Percentiles rank a stretch among this genome's conserved stretches.
These are phyloP conservation scores for Yamadazyma diddensiae DNA, from an alignment of 1,139 yeast species.

Conservation along the genomic window DNA sequence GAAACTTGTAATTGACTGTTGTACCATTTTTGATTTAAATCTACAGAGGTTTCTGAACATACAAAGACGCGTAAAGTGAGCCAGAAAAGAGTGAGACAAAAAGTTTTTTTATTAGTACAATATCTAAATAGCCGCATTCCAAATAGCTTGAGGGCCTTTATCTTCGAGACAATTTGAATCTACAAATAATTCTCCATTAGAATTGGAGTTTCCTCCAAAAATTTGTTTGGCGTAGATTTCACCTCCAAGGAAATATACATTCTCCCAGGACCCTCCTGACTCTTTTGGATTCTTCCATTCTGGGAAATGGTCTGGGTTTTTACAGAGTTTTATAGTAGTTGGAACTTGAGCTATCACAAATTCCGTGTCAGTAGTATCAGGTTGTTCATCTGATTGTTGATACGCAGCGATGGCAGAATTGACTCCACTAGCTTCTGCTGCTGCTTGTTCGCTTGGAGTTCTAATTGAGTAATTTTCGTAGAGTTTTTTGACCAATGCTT, in stretches of 20 bases:
- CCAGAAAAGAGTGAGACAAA: background rate
- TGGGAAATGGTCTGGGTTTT: conserved; percentile 87
- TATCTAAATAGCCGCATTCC: conserved; percentile 35
- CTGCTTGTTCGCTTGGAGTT: conserved; percentile 28
- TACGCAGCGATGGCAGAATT: conserved; percentile 43
- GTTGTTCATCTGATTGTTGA: conserved; percentile 39
- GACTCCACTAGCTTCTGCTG: conserved; percentile 27
- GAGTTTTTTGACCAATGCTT: conserved; percentile 60
- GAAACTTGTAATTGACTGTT: conserved; percentile 36
- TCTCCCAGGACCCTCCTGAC: conserved; percentile 64
- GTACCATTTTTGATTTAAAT: conserved; percentile 30
- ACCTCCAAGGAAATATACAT: conserved; percentile 77
- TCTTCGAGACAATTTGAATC: conserved; percentile 73
- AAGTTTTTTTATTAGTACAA: background rate
- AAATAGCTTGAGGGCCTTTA: conserved; percentile 69
- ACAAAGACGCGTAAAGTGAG: conserved; percentile 1
- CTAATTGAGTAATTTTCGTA: conserved; percentile 55
- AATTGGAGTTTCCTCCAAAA: conserved; percentile 59
- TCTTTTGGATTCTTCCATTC: conserved; percentile 82
- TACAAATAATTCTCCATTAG: conserved; percentile 63
- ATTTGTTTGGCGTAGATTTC: conserved; percentile 85
- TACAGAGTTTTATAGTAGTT: conserved; percentile 61
- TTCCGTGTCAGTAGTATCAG: conserved; percentile 26
- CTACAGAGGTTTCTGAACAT: conserved; percentile 6
- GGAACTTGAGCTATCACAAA: conserved; percentile 63